phyloP scores from a whole-genome alignment of 1,139 yeast species.

The Sporopachydermia cereana region DNA sequence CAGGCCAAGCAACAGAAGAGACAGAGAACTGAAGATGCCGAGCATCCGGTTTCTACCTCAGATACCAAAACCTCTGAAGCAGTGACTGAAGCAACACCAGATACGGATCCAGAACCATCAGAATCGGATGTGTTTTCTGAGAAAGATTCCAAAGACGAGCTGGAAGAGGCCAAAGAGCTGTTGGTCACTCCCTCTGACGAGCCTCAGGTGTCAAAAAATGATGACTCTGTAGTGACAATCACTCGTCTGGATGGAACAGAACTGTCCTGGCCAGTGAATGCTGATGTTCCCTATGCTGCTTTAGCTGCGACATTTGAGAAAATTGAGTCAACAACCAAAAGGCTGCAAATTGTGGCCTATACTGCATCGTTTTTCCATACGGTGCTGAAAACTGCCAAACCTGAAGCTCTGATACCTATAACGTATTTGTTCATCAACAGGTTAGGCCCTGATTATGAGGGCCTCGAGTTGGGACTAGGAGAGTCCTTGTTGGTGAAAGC shows the following conservation, averaged over 20 bases:
- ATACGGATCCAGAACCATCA: conserved; percentile 5
- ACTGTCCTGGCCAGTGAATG: not conserved
- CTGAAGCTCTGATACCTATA: conserved; percentile 51
- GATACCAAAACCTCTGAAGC: not conserved
- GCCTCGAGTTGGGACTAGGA: conserved; percentile 85
- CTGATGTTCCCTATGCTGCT: conserved; percentile 42
- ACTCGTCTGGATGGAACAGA: not conserved
- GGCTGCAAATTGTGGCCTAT: conserved; percentile 67
- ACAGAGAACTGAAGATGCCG: too few species aligned
- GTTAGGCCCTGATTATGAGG: conserved; percentile 93
- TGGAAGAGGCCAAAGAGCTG: not conserved
- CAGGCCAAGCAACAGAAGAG: too few species aligned
- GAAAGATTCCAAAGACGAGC: not conserved
- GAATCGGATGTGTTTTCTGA: not conserved
- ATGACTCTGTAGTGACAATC: not conserved
- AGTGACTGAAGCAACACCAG: not conserved
- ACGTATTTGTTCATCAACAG: conserved; percentile 80
- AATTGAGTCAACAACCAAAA: conserved; percentile 66
- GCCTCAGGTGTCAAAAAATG: not conserved
- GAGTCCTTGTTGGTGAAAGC: conserved; percentile 83
- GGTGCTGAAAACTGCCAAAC: conserved; percentile 42
- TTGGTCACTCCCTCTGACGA: not conserved
- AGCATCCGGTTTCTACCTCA: too few species aligned
- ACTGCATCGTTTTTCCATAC: conserved; percentile 61
- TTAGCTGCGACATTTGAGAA: conserved; percentile 60